Evolutionary conservation across 345 rosid genomes (phyloP), one percentile per base, ranked within the genome.

Genomic region (Syzygium aqueum): DNA sequence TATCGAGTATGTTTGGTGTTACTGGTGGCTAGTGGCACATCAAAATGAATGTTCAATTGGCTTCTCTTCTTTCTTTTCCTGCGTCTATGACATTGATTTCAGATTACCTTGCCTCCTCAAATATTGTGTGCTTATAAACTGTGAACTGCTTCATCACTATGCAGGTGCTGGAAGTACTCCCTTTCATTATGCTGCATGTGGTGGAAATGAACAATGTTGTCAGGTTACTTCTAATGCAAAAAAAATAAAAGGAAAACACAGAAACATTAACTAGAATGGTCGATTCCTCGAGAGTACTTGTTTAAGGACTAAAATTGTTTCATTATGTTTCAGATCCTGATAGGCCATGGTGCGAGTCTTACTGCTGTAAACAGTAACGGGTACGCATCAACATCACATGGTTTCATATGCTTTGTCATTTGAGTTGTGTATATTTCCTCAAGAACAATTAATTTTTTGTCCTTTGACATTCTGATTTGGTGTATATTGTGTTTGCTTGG

Each of bases 91-190:
- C 80, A 19, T 73, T 73, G 80, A 73, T 19, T 73, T 37, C 49
- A 37, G 49, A 37, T 37, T 73, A 33, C 22, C 49, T 73, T 73
- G 49, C 80, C 80, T 33, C 49, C 49, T 73, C 49, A 33, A 37
- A 19, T 21, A 40, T 73, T 73, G 49, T 40, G 49, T 73, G 49
- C 80, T 21, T 37, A 19, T 19, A 73, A 49, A 5, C 49, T 37
- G 27, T 13, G 5, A 5, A 37, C 49, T 91, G 22, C 40, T 23
- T 77, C 88, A 40, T 83, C 85, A 19, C 40, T 51, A 14, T 40
- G 40, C 84, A 97, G 98, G 98, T 87, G 98, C 99, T 17, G 97
- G 98, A 91, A 96, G 97, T 92, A 94, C 98, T 77, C 96, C 98
- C 84, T 92, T 97, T 92, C 98, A 95, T 65, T 96, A 94, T 88